A percentile compares a stretch with the other conserved stretches of the same genome.
Evolutionary conservation across 179 eudicot species (phyloP).

Genomic region (Vitellaria paradoxa): DNA sequence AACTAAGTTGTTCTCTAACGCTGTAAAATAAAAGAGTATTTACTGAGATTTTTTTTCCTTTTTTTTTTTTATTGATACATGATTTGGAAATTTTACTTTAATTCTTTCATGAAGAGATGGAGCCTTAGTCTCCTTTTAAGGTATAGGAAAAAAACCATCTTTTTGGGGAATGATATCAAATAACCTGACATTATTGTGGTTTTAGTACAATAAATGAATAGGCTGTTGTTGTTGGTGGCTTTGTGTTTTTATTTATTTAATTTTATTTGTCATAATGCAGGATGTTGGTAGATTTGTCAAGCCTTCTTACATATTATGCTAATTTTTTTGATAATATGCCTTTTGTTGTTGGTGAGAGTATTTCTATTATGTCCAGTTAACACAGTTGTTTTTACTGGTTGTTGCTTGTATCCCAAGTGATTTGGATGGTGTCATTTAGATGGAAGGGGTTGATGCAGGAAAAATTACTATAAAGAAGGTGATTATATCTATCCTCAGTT

Average conservation of each 20-base stretch:
- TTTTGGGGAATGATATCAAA: background rate
- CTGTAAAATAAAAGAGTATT: too few relatives aligned
- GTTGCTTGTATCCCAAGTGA: background rate
- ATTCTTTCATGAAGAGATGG: background rate
- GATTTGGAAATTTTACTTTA: too few relatives aligned
- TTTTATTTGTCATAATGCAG: background rate
- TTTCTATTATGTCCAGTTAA: background rate
- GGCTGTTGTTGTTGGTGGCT: background rate
- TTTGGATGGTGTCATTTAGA: too few relatives aligned
- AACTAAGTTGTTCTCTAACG: too few relatives aligned
- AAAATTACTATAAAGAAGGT: slow-evolving; percentile 79
- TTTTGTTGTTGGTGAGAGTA: background rate
- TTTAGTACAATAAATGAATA: background rate
- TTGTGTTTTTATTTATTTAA: background rate
- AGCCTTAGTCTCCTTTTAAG: background rate
- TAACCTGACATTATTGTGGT: background rate
- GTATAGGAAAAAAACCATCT: background rate
- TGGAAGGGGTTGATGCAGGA: slow-evolving; percentile 38
- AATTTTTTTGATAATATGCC: background rate
- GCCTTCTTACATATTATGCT: background rate
- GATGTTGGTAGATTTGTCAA: background rate
- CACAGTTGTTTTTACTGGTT: background rate
- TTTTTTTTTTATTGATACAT: background rate
- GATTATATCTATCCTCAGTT: slow-evolving; percentile 56
- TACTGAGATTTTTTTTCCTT: too few relatives aligned